A percentile compares a stretch with the other conserved stretches of the same genome.
phyloP scores from a whole-genome alignment of 1,284 basidiomycete species.

The Boletus subluridellus region DNA sequence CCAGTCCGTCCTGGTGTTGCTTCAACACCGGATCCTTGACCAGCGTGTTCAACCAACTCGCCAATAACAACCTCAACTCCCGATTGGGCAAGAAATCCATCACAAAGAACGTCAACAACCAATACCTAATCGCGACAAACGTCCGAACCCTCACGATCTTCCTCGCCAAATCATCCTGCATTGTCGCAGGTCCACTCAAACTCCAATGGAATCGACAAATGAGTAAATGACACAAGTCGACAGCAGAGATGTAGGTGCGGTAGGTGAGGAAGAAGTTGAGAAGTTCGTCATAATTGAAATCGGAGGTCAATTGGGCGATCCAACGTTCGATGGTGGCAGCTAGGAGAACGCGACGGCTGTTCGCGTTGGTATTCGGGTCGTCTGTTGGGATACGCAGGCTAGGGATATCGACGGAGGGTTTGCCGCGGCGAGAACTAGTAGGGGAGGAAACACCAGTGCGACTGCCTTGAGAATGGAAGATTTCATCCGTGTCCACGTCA shows the following conservation, averaged over 20 bases:
- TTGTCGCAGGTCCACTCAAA: conserved; percentile 50
- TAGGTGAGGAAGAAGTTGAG: conserved; percentile 87
- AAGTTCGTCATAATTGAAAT: conserved; percentile 78
- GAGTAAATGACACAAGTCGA: conserved; percentile 74
- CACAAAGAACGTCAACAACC: conserved; percentile 82
- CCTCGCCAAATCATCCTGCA: conserved; percentile 61
- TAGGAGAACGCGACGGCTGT: conserved; percentile 55
- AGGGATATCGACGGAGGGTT: conserved; percentile 34
- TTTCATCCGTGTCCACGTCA: conserved; percentile 43
- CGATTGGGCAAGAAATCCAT: conserved; percentile 83
- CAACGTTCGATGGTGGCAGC: conserved; percentile 87
- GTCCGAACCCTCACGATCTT: conserved; percentile 80
- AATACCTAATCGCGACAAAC: conserved; percentile 82
- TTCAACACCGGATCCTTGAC: conserved; percentile 64
- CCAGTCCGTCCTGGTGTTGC: conserved; percentile 63
- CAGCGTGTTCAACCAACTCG: conserved; percentile 77
- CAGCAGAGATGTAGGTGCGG: conserved; percentile 71
- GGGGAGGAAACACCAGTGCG: conserved; percentile 46
- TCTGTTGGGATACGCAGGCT: conserved; percentile 27
- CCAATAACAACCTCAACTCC: conserved; percentile 65
- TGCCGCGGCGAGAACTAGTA: conserved; percentile 32
- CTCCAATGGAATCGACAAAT: conserved; percentile 87
- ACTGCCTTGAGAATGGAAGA: conserved; percentile 50
- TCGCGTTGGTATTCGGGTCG: conserved; percentile 12
- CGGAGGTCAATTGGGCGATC: conserved; percentile 84